A percentile compares a stretch with the other conserved stretches of the same genome.
These are phyloP conservation scores for Ettlia oleoabundans DNA, from an alignment of 139 green algal species.

Conservation along the genomic window DNA sequence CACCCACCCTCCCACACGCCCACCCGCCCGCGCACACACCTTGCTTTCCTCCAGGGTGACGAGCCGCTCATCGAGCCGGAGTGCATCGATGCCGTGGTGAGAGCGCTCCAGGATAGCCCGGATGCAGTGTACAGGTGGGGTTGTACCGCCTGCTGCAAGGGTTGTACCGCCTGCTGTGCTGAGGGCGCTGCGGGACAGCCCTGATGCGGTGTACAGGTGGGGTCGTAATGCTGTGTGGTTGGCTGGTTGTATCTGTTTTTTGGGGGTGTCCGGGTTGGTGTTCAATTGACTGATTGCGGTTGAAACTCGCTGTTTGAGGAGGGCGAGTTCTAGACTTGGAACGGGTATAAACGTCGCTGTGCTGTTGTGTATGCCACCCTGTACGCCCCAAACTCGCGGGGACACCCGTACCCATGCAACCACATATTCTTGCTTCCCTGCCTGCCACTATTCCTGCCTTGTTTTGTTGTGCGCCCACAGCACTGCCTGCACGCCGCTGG, in stretches of 20 bases:
- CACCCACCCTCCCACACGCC: too few relatives aligned
- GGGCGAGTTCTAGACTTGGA: too few relatives aligned
- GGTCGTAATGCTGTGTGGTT: not conserved
- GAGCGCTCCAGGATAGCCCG: constrained; percentile 56
- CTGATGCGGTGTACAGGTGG: constrained; percentile 67
- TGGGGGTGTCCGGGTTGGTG: too few relatives aligned
- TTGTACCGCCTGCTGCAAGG: not conserved
- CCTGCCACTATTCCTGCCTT: too few relatives aligned
- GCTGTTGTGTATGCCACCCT: too few relatives aligned
- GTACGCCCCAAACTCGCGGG: too few relatives aligned
- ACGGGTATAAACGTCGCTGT: too few relatives aligned
- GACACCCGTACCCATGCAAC: too few relatives aligned
- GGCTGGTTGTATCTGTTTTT: not conserved
- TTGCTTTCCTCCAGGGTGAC: constrained; percentile 56
- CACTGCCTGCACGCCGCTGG: constrained; percentile 70
- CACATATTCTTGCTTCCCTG: not conserved
- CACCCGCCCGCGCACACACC: too few relatives aligned
- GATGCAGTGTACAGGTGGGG: constrained; percentile 67
- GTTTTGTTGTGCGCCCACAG: constrained; percentile 17
- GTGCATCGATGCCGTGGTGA: constrained; percentile 75
- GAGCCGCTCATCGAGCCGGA: constrained; percentile 79
- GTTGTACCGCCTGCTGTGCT: constrained; percentile 50
- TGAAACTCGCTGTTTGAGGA: too few relatives aligned
- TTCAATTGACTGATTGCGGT: too few relatives aligned
- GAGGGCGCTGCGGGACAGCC: constrained; percentile 55